Percentiles rank a stretch among this genome's conserved stretches.
Conservation (phyloP, 176 grass and related monocot genomes). For the bread wheat (Triticum aestivum) region IWGSC_CS_RefSeq_v2.1 NC_057803.1:607438978-607439477, state of each 20-base stretch:
- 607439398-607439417: slow-evolving; percentile 61
- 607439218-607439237: too few relatives aligned
- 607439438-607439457: slow-evolving; percentile 64
- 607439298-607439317: neutral
- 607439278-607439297: too few relatives aligned
- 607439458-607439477: slow-evolving; percentile 82
- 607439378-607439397: slow-evolving; percentile 69
- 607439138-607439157: neutral
- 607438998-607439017: too few relatives aligned
- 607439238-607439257: too few relatives aligned
- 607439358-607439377: slow-evolving; percentile 35
- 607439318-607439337: slow-evolving; percentile 45
- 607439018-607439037: too few relatives aligned
- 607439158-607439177: neutral
- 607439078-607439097: too few relatives aligned
- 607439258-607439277: too few relatives aligned
- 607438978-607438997: too few relatives aligned
- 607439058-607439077: too few relatives aligned
- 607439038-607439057: too few relatives aligned
- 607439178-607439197: neutral
- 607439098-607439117: neutral
- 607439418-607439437: slow-evolving; percentile 56
- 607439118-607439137: neutral
- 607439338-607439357: slow-evolving; percentile 41
- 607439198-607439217: too few relatives aligned